phyloP scores from a whole-genome alignment of 495 filamentous ascomycete genomes.

The Trichoderma virens region DNA sequence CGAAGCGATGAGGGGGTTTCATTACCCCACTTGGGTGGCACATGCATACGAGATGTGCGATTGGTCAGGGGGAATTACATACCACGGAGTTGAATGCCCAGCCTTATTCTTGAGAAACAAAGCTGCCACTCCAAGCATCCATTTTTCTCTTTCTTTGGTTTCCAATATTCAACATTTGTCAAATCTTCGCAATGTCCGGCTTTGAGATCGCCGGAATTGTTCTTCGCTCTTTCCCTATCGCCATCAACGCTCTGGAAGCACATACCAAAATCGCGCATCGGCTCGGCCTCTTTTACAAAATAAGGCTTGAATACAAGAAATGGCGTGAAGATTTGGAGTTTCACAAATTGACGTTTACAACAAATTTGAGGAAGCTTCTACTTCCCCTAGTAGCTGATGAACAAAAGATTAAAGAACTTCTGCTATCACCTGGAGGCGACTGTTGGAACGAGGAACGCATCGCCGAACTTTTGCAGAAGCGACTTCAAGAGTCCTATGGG shows the following conservation, averaged over 20 bases:
- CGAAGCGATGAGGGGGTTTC: too few relatives aligned
- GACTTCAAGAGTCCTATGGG: conserved; percentile 16
- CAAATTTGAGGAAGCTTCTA: conserved; percentile 14
- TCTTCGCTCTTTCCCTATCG: conserved; percentile 24
- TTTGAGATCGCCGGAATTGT: conserved; percentile 28
- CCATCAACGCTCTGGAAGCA: conserved; percentile 23
- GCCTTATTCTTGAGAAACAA: too few relatives aligned
- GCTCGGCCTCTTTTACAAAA: conserved; percentile 19
- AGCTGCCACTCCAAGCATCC: too few relatives aligned
- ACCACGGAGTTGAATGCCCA: too few relatives aligned
- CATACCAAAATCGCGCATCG: conserved; percentile 23
- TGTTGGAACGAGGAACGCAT: conserved; percentile 16
- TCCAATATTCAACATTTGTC: too few relatives aligned
- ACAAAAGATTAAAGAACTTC: conserved; percentile 11
- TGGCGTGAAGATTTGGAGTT: conserved; percentile 19
- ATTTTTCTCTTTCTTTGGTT: too few relatives aligned
- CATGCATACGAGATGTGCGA: too few relatives aligned
- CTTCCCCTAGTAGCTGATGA: conserved; percentile 13
- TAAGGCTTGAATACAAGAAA: conserved; percentile 21
- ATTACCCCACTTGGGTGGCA: too few relatives aligned
- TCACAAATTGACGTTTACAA: conserved; percentile 12
- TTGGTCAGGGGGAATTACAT: too few relatives aligned
- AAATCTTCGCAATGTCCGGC: conserved; percentile 26
- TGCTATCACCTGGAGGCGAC: conserved; percentile 9
- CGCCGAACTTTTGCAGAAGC: conserved; percentile 16